These are phyloP conservation scores for Polyrhizophydium stewartii DNA, from an alignment of 371 early-diverging fungal species.

Conservation along the genomic window DNA sequence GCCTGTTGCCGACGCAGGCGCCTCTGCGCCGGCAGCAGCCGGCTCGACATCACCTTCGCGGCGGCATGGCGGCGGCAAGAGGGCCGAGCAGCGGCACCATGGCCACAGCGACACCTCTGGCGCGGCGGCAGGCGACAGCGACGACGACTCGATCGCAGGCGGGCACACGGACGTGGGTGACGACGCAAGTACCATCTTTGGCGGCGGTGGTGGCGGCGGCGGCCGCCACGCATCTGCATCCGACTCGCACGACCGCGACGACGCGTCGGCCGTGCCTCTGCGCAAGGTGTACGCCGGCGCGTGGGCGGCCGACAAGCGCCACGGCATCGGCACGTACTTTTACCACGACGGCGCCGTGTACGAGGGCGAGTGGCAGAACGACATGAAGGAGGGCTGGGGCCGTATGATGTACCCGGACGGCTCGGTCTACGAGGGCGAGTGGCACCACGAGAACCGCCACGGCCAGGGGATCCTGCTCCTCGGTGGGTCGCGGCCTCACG, in stretches of 20 bases:
- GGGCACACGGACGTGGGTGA: background rate
- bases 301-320: conserved; percentile 40
- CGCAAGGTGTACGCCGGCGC: conserved; percentile 51
- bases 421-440: conserved; percentile 51
- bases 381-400: conserved; percentile 51
- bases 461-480: conserved; percentile 48
- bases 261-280: conserved; percentile 12
- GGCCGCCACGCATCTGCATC: background rate
- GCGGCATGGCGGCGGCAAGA: too few relatives aligned
- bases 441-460: conserved; percentile 46
- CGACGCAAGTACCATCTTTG: background rate
- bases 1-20: conserved; percentile 11
- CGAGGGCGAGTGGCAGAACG: conserved; percentile 45
- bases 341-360: conserved; percentile 45
- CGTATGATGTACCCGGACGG: conserved; percentile 45
- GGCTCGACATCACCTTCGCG: too few relatives aligned
- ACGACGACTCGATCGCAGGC: background rate
- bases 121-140: background rate
- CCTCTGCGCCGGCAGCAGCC: too few relatives aligned
- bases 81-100: too few relatives aligned
- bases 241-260: background rate
- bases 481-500: conserved; percentile 16
- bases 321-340: conserved; percentile 48
- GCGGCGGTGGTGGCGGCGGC: background rate
- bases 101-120: background rate